Conservation (phyloP, 192 early-diverging fungal species). For the Backusella tarrabulga region DNA sequence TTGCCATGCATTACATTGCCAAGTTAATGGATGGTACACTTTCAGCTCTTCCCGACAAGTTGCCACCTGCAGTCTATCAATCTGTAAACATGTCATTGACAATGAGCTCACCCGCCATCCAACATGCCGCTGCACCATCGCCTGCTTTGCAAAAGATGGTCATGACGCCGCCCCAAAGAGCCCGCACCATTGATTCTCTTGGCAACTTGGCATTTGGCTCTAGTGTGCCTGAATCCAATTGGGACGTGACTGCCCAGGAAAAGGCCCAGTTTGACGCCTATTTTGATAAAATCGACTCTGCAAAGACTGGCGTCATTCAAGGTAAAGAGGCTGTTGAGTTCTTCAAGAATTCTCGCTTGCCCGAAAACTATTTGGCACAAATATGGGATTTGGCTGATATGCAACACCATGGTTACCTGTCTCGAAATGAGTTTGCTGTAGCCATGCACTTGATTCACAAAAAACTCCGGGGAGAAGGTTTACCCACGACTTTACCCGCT, state of each 20-base stretch:
- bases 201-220: slow-evolving; percentile 22
- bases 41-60: slow-evolving; percentile 60
- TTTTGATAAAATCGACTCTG: slow-evolving; percentile 75
- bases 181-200: slow-evolving; percentile 26
- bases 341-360: slow-evolving; percentile 39
- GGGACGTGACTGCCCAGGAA: slow-evolving; percentile 78
- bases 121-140: neutral
- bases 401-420: slow-evolving; percentile 56
- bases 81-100: slow-evolving; percentile 19
- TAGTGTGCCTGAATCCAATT: slow-evolving; percentile 30
- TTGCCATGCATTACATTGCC: slow-evolving; percentile 88
- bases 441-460: slow-evolving; percentile 78
- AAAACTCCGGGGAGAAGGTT: slow-evolving; percentile 45
- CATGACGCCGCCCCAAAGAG: slow-evolving; percentile 33
- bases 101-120: slow-evolving; percentile 20
- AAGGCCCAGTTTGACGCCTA: slow-evolving; percentile 69
- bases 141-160: slow-evolving; percentile 15
- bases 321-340: slow-evolving; percentile 48
- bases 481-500: slow-evolving; percentile 56
- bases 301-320: slow-evolving; percentile 61
- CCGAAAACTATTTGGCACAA: slow-evolving; percentile 35
- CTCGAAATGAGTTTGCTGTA: slow-evolving; percentile 74
- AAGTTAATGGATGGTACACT: slow-evolving; percentile 74
- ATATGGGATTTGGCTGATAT: slow-evolving; percentile 69
- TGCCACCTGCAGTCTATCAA: slow-evolving; percentile 66